phyloP scores from a whole-genome alignment of 352 stramenopile species.

The Phytophthora palmivora region DNA sequence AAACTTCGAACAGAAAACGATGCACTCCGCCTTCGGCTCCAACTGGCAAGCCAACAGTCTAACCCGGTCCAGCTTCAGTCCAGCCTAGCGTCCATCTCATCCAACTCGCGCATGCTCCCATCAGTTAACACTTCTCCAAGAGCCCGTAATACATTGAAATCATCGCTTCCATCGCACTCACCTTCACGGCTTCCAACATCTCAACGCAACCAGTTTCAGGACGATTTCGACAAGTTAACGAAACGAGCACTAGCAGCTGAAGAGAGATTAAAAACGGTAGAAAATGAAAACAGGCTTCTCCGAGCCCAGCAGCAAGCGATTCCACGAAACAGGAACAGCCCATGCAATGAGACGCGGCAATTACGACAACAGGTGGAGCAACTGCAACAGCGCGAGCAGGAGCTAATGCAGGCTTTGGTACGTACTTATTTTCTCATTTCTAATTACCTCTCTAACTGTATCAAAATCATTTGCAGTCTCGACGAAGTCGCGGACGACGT shows the following conservation, averaged over 20 bases:
- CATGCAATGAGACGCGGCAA: constrained; percentile 39
- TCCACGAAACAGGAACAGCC: constrained; percentile 16
- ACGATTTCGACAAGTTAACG: constrained; percentile 69
- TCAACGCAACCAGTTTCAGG: constrained; percentile 62
- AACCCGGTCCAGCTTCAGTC: constrained; percentile 15
- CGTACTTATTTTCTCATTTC: constrained; percentile 13
- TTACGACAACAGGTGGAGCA: constrained; percentile 70
- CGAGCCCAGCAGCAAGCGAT: constrained; percentile 13
- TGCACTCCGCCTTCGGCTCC: constrained; percentile 57
- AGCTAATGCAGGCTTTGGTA: constrained; percentile 85
- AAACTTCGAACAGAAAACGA: constrained; percentile 64
- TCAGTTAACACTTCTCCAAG: constrained; percentile 16
- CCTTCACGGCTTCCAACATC: constrained; percentile 14
- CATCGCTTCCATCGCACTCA: constrained; percentile 7
- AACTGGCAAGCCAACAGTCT: constrained; percentile 19
- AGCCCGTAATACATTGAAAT: constrained; percentile 1
- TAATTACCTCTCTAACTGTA: not conserved
- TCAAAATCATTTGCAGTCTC: constrained; percentile 34
- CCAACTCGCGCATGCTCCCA: constrained; percentile 42
- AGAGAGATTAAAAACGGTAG: constrained; percentile 41
- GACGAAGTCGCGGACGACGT: constrained; percentile 60
- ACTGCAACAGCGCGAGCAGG: constrained; percentile 78
- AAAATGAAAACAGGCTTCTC: constrained; percentile 57
- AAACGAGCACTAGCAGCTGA: constrained; percentile 37
- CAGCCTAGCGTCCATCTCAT: constrained; percentile 36